Base-by-base conservation (phyloP, 768 basidiomycete genomes). In the Tricholoma sp. region DNA sequence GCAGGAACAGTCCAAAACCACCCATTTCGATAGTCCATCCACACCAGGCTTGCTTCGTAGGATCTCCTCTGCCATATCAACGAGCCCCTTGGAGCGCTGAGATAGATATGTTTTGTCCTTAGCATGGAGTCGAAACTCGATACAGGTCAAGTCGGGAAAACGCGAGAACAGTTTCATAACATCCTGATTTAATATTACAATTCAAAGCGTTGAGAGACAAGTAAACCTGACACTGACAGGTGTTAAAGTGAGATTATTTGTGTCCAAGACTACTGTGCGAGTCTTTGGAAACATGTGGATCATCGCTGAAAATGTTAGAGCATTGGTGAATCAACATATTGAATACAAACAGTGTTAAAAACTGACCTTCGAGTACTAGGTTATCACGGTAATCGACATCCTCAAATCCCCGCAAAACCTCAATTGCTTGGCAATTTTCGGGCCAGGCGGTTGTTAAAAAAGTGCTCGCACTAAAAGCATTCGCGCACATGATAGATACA, bases 361-460 rank as follows among this genome's bases (percentile, higher is more conserved):
- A 51, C 20, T 41, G 29, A 31, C 13, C 15, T 11, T 12, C 31
- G 7, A 39, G 17, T 10, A 24, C 0, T 13, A 10, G 10, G 6
- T 20, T 24, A 6, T 31, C 8, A 8, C 13, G 11, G 36, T 51
- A 29, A 18, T 50, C 39, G 2, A 50, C 28, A 3, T 50, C 15
- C 28, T n/a, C 7, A 13, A 56, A 50, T n/a, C 55, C 49, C 11
- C 55, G 28, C 36, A 56, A 42, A 18, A 50, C 55, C 24, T 39
- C 32, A 24, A 58, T 11, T 6, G 50, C 17, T 15, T 20, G 49
- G 15, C 49, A 54, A 6, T 15, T 15, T 47, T 29, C 6, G 11
- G 24, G 24, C 24, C 24, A 13, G 13, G 13, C 24, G 15, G 5
- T 6, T 13, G 24, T 29, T 28, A 5, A 29, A 29, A 29, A 29